Evolutionary conservation across 371 early-diverging fungal species (phyloP), one percentile per base, ranked within the genome.

Genomic region (Mucor irregularis): DNA sequence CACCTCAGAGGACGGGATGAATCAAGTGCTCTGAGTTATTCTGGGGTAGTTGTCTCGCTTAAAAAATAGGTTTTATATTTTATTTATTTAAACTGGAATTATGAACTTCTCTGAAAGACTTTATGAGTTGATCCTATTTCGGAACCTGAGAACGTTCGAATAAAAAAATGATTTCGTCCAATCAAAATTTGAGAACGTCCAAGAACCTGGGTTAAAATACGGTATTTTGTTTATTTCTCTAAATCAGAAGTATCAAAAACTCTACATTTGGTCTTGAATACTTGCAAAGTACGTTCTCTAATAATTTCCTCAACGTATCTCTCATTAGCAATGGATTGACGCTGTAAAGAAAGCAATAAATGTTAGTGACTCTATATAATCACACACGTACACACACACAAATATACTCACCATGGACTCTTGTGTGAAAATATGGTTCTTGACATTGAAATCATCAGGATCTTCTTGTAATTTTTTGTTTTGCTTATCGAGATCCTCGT

Each of bases 241-340:
- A 74, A 64, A 25, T 69, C 56, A n/a, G 87, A 86, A 26, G 85
- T 69, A 55, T 87, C 83, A 59, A 88, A 83, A 10, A 83, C 66
- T 59, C 85, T 80, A 61, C 88, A 88, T 49, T 83, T 85, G 59
- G 67, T 79, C 56, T 75, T 83, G 65, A 90, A 88, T 14, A 89
- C 87, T 63, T 84, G 81, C 47, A 89, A 59, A 21, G 85, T 83
- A 37, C 90, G 84, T 29, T 79, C 82, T 31, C 87, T 81, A 8
- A 90, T 84, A 60, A 90, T 90, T 46, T 84, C 85, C 54, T 90
- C 91, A 3, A 90, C 89, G 5, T 70, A 68, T 25, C 74, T 69
- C 62, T 90, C 91, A 44, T 86, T 89, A 26, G 75, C 72, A 28
- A 90, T 73, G 69, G 87, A 86, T 59, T 85, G 86, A 45, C 89